phyloP scores from a whole-genome alignment of 2,329 filamentous ascomycete genomes.

The Capronia coronata region DNA sequence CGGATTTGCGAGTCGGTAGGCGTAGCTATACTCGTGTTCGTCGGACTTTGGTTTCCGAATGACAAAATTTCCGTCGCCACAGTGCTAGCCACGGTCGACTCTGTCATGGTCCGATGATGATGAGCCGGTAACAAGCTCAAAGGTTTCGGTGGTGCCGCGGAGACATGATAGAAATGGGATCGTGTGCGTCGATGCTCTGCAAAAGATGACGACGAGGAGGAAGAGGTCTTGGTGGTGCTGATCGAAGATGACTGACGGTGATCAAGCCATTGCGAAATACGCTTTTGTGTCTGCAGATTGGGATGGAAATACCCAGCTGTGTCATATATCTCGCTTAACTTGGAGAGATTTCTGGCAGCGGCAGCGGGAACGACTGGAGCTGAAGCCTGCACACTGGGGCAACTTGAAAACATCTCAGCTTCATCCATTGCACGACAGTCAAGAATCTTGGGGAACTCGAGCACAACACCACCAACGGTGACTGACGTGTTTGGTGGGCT shows the following conservation, averaged over 20 bases:
- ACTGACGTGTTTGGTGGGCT: slow-evolving; percentile 24
- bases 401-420: not conserved
- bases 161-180: slow-evolving; percentile 27
- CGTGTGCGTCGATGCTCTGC: slow-evolving; percentile 26
- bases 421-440: not conserved
- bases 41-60: slow-evolving; percentile 21
- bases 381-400: slow-evolving; percentile 2
- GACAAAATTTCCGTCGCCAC: slow-evolving; percentile 23
- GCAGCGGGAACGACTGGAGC: slow-evolving; percentile 7
- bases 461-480: slow-evolving; percentile 19
- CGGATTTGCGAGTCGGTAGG: slow-evolving; percentile 20
- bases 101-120: slow-evolving; percentile 24
- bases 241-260: slow-evolving; percentile 23
- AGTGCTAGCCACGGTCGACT: slow-evolving; percentile 26
- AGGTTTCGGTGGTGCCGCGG: slow-evolving; percentile 18
- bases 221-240: slow-evolving; percentile 24
- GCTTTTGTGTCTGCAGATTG: slow-evolving; percentile 22
- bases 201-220: slow-evolving; percentile 23
- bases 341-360: slow-evolving; percentile 19
- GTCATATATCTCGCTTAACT: slow-evolving; percentile 10
- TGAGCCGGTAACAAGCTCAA: slow-evolving; percentile 15
- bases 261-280: slow-evolving; percentile 26
- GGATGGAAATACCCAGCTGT: slow-evolving; percentile 17
- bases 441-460: slow-evolving; percentile 19
- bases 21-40: slow-evolving; percentile 21